Conservation (phyloP, 2,329 filamentous ascomycete species). For the Macroventuria anomochaeta region DNA sequence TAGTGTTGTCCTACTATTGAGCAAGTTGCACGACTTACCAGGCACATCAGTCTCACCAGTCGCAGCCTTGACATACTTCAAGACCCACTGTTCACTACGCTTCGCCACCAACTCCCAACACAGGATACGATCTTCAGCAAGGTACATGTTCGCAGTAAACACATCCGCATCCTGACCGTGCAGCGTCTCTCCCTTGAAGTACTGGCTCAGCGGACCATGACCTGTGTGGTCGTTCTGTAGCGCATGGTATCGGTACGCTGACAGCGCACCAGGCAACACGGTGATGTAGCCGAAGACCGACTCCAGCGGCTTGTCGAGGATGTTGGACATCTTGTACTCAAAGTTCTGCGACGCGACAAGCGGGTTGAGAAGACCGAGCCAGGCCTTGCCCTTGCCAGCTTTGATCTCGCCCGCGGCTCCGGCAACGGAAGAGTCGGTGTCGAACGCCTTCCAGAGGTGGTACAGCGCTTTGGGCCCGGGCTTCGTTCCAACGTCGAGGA, state of each 20-base stretch:
- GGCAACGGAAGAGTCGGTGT: conserved; percentile 95
- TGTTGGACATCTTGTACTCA: conserved; percentile 99
- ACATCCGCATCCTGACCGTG: conserved; percentile 96
- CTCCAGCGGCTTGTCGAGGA: conserved; percentile 95
- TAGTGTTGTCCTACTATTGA: background rate
- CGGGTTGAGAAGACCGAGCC: conserved; percentile 85
- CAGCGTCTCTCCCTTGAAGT: conserved; percentile 98
- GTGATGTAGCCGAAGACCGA: conserved; percentile 99
- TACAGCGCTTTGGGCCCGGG: conserved; percentile 91
- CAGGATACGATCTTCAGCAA: conserved; percentile 87
- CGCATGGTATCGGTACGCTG: conserved; percentile 93
- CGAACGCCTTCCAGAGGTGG: conserved; percentile 98
- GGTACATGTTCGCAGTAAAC: conserved; percentile 96
- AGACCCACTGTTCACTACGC: conserved; percentile 89
- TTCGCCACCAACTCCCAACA: conserved; percentile 98
- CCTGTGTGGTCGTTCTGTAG: conserved; percentile 96
- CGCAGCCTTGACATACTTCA: conserved; percentile 97
- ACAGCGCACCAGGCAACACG: conserved; percentile 91
- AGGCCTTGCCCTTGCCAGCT: conserved; percentile 88
- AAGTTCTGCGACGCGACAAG: conserved; percentile 98
- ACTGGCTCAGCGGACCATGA: conserved; percentile 93
- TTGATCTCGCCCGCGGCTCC: conserved; percentile 98
- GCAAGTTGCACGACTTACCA: conserved; percentile 64
- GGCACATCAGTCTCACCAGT: conserved; percentile 98
- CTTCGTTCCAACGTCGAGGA: conserved; percentile 94